Percentiles rank a stretch among this genome's conserved stretches.
Evolutionary conservation across 192 early-diverging fungal genomes (phyloP).

Genomic region (Bifiguratus adelaidae): DNA sequence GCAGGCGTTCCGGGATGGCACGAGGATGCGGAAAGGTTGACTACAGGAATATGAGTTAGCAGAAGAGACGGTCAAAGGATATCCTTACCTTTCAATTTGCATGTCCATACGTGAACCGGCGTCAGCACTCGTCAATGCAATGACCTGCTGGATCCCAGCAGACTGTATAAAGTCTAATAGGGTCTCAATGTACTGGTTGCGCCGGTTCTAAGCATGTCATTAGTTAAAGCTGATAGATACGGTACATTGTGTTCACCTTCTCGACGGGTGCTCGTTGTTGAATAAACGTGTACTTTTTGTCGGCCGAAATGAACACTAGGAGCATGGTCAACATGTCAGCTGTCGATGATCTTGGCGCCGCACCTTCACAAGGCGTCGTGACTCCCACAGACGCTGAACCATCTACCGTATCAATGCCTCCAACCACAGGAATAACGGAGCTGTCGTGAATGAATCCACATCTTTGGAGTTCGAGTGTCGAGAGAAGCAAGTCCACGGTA

Average conservation of each 20-base stretch:
- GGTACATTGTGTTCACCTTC: constrained; percentile 6
- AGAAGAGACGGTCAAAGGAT: not conserved
- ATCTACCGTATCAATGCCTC: constrained; percentile 17
- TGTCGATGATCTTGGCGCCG: no score
- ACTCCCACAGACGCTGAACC: constrained; percentile 23
- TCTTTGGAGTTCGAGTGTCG: constrained; percentile 43
- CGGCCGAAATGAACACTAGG: constrained; percentile 54
- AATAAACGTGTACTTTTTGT: constrained; percentile 50
- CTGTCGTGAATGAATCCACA: constrained; percentile 52
- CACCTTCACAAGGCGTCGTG: no score
- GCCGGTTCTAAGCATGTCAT: constrained; percentile 16
- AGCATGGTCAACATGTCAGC: not conserved
- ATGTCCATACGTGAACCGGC: constrained; percentile 48
- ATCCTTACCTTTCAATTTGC: constrained; percentile 34
- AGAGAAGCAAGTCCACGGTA: constrained; percentile 53
- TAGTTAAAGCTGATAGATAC: not conserved
- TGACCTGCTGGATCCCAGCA: constrained; percentile 36
- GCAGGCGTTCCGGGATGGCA: constrained; percentile 4
- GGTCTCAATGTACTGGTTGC: constrained; percentile 33
- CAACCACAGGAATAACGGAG: constrained; percentile 46
- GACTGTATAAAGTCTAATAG: constrained; percentile 42
- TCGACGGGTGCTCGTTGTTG: constrained; percentile 61
- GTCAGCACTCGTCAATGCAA: constrained; percentile 57
- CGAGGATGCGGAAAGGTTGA: constrained; percentile 33
- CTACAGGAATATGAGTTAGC: constrained; percentile 25